Evolutionary conservation across 768 basidiomycete genomes (phyloP).

Genomic region (Hypsizygus marmoreus): DNA sequence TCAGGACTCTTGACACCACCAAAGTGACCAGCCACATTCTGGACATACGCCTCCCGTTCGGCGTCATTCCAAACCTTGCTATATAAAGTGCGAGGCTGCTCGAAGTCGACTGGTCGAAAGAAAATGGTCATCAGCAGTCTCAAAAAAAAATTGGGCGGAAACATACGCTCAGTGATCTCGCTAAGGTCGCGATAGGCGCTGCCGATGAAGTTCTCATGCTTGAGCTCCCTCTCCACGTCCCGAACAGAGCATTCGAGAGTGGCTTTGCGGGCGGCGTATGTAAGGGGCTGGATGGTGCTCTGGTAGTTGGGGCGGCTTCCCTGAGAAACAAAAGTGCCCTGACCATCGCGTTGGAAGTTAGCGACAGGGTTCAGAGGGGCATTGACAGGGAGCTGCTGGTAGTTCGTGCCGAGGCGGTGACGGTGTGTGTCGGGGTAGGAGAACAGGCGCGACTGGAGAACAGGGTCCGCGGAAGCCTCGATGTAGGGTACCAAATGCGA

Average conservation of each 20-base stretch:
- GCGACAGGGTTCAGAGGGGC: slow-evolving; percentile 68
- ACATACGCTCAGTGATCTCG: slow-evolving; percentile 80
- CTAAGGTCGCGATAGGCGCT: slow-evolving; percentile 67
- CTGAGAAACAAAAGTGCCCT: slow-evolving; percentile 70
- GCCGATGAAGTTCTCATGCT: slow-evolving; percentile 78
- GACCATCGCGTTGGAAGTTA: slow-evolving; percentile 94
- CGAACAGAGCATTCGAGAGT: slow-evolving; percentile 43
- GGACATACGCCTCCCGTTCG: slow-evolving; percentile 60
- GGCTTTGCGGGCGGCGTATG: slow-evolving; percentile 54
- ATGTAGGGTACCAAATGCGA: slow-evolving; percentile 87
- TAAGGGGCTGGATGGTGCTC: slow-evolving; percentile 71
- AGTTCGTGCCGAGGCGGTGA: slow-evolving; percentile 79
- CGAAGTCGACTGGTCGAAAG: slow-evolving; percentile 67
- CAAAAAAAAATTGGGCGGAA: slow-evolving; percentile 1
- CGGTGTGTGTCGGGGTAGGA: slow-evolving; percentile 91
- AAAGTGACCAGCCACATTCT: slow-evolving; percentile 69
- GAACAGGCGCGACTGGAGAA: slow-evolving; percentile 93
- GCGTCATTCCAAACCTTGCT: slow-evolving; percentile 65
- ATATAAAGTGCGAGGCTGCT: slow-evolving; percentile 78
- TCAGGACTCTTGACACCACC: slow-evolving; percentile 57
- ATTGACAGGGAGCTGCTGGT: slow-evolving; percentile 89
- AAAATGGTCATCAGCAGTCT: neutral
- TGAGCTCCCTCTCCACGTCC: slow-evolving; percentile 39
- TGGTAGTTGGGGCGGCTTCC: slow-evolving; percentile 88
- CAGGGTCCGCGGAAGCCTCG: slow-evolving; percentile 89